Evolutionary conservation across 1,139 yeast genomes (phyloP).

Genomic region (Candida sp.): DNA sequence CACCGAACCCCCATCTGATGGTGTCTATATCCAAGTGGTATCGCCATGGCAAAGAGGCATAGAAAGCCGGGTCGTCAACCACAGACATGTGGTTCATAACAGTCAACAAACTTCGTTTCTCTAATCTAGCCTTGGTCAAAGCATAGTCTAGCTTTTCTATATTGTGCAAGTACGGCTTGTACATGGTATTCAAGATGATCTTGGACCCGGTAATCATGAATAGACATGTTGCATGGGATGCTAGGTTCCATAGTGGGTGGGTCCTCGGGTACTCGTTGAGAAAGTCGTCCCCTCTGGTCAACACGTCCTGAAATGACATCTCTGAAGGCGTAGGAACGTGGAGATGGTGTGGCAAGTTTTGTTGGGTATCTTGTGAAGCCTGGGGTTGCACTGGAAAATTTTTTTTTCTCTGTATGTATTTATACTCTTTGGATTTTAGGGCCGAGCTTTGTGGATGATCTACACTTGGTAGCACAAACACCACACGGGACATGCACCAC

Average conservation of each 20-base stretch:
- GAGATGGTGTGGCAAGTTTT: background rate
- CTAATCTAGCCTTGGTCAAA: slow-evolving; percentile 59
- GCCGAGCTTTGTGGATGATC: too few relatives aligned
- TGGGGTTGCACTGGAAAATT: background rate
- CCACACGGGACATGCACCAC: background rate
- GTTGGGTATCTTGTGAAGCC: background rate
- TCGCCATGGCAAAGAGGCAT: slow-evolving; percentile 85
- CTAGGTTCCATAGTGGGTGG: slow-evolving; percentile 62
- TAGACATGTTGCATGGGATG: slow-evolving; percentile 73
- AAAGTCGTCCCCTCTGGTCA: slow-evolving; percentile 77
- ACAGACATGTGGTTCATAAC: slow-evolving; percentile 98
- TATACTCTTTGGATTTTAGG: too few relatives aligned
- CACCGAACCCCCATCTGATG: slow-evolving; percentile 95
- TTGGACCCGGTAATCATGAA: slow-evolving; percentile 71
- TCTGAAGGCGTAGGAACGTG: background rate
- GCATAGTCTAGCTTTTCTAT: slow-evolving; percentile 70
- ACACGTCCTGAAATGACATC: slow-evolving; percentile 79
- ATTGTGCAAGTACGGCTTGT: slow-evolving; percentile 65
- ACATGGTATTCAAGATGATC: slow-evolving; percentile 59
- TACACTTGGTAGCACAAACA: too few relatives aligned
- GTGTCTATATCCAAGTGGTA: slow-evolving; percentile 66
- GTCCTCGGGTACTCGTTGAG: slow-evolving; percentile 65
- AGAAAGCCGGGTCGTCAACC: slow-evolving; percentile 90
- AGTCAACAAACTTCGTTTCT: slow-evolving; percentile 78
- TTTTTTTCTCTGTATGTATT: background rate